Evolutionary conservation across 1,284 basidiomycete species (phyloP), one percentile per base, ranked within the genome.

Genomic region (Fomes fomentarius): DNA sequence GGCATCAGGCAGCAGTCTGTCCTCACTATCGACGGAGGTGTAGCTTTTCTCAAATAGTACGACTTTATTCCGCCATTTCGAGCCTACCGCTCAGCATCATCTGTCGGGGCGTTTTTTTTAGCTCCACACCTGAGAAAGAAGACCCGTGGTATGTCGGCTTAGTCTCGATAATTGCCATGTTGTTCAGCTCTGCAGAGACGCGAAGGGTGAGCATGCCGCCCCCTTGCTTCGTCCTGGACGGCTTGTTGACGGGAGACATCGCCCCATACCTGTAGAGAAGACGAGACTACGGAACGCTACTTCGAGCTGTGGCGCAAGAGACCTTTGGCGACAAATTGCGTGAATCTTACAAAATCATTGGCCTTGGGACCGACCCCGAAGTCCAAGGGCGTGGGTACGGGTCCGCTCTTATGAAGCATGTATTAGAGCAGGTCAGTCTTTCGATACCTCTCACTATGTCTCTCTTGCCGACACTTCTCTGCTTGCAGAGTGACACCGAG

Each of bases 351-450:
- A 55, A 60, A 19, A 34, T 60, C 6, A 46, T 47, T 17, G 37
- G 37, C 2, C 45, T 60, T 12, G 51, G 21, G 12, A 54, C 51
- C 9, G 48, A 52, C n/a, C 55, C 58, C 3, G 49, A 54, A 19
- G 50, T 42, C 5, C 58, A 57, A 38, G 54, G 54, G 10, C 42
- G 38, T 8, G 58, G 58, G 14, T 57, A 50, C 24, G 58, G 52
- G 12, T 42, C 54, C 4, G 55, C 54, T 11, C 51, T 60, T 9
- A 45, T 57, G 21, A 49, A 39, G 5, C 33, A 48, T 8, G 47
- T 61, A 2, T 28, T 50, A 12, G 47, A 47, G 12, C 24, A 45
- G 50, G 59, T 61, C 17, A 35, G 44, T 6, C 28, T 12, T 7
- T 6, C 7, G 6, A 30, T 12, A 7, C 28, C 28, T 12, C 12